Conservation (phyloP, 805 yeast genomes). For the Ogataea nitratoaversa region DNA sequence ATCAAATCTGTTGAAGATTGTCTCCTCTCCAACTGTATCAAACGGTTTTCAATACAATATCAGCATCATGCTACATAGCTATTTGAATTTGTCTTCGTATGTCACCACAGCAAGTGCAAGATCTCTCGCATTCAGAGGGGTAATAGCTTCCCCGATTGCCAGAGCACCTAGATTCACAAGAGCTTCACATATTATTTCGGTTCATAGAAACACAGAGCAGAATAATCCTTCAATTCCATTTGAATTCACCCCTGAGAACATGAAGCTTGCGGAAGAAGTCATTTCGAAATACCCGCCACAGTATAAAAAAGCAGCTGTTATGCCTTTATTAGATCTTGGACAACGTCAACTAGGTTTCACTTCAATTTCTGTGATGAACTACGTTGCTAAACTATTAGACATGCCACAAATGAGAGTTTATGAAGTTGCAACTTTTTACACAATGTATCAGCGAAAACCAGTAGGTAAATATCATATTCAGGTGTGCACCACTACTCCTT, state of each 20-base stretch:
- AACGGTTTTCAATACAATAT: no score
- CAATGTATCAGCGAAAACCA: conserved; percentile 85
- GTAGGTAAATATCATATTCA: conserved; percentile 82
- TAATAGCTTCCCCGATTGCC: background rate
- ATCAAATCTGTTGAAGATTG: no score
- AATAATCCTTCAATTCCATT: conserved; percentile 69
- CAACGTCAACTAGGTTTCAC: conserved; percentile 87
- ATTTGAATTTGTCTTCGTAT: background rate
- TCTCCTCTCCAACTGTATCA: no score
- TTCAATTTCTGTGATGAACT: conserved; percentile 83
- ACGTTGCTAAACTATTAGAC: conserved; percentile 77
- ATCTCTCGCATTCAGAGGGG: no score
- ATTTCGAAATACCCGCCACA: conserved; percentile 80
- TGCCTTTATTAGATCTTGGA: conserved; percentile 83
- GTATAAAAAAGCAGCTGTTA: conserved; percentile 81
- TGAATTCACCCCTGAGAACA: conserved; percentile 65
- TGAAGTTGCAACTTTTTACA: conserved; percentile 88
- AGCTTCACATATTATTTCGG: conserved; percentile 37
- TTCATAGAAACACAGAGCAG: conserved; percentile 67
- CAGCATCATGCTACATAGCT: background rate
- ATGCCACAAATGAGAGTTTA: conserved; percentile 95
- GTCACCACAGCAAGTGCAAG: background rate
- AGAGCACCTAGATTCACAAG: conserved; percentile 9
- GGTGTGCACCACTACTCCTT: conserved; percentile 87
- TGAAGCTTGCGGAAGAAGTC: conserved; percentile 64